phyloP scores from a whole-genome alignment of 1,284 basidiomycete genomes.

The Boletus mariae region DNA sequence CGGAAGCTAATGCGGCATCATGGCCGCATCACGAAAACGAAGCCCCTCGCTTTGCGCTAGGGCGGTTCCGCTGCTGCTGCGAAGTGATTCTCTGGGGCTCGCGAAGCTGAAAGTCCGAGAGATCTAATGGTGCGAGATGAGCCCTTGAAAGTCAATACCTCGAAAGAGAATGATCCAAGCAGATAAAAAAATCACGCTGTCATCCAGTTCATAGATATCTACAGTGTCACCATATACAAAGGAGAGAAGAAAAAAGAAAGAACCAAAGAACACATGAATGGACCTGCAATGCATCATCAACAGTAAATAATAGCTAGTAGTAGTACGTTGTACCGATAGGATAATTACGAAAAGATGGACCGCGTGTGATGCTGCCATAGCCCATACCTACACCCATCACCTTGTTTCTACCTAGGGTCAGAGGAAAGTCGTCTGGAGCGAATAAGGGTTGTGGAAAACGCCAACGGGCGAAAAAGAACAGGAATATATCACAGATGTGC shows the following conservation, averaged over 20 bases:
- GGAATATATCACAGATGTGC: constrained; percentile 18
- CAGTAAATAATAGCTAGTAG: background rate
- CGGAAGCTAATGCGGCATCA: too few relatives aligned
- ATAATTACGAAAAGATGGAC: background rate
- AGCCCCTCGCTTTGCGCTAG: too few relatives aligned
- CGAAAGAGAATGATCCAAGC: too few relatives aligned
- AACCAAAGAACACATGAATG: background rate
- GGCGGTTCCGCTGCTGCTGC: too few relatives aligned
- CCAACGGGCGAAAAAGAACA: constrained; percentile 1
- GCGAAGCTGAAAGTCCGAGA: too few relatives aligned
- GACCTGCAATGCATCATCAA: background rate
- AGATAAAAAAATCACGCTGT: background rate
- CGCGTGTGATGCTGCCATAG: background rate
- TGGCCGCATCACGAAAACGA: too few relatives aligned
- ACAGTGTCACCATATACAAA: background rate
- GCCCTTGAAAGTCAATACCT: too few relatives aligned
- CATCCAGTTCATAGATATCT: background rate
- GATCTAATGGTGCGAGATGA: too few relatives aligned
- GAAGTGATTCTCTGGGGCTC: too few relatives aligned
- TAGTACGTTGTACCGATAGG: background rate
- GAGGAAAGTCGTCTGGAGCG: background rate
- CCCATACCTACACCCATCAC: background rate
- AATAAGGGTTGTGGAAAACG: background rate
- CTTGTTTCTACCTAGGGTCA: constrained; percentile 6
- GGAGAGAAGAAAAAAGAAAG: background rate